These are phyloP conservation scores for Wickerhamiella vanderwaltii DNA, from an alignment of 805 yeast genomes.

Conservation along the genomic window DNA sequence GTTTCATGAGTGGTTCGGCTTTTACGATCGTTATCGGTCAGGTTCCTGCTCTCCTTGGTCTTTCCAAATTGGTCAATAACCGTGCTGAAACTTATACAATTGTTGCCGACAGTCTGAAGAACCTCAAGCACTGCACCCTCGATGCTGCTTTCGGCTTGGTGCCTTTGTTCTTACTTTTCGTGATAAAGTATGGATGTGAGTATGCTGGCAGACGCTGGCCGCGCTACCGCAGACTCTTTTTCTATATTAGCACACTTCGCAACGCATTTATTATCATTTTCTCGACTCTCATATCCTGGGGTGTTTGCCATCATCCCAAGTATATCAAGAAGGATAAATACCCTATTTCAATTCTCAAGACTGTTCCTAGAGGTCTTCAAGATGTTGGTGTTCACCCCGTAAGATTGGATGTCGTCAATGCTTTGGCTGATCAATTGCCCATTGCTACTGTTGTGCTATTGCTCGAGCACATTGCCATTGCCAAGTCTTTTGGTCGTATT, in stretches of 20 bases:
- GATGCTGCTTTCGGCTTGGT: constrained; percentile 88
- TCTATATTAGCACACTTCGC: constrained; percentile 65
- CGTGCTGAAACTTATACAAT: constrained; percentile 59
- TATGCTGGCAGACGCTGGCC: constrained; percentile 54
- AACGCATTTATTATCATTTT: constrained; percentile 71
- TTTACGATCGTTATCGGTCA: constrained; percentile 73
- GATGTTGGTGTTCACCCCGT: constrained; percentile 62
- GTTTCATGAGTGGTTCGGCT: constrained; percentile 93
- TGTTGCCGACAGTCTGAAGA: constrained; percentile 57
- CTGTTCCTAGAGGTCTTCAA: constrained; percentile 70
- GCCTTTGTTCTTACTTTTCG: constrained; percentile 55
- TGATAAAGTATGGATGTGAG: constrained; percentile 55
- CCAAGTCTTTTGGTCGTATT: constrained; percentile 86
- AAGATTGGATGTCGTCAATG: constrained; percentile 45
- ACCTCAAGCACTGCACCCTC: constrained; percentile 51
- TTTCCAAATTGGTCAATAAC: constrained; percentile 49
- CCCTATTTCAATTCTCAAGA: constrained; percentile 54
- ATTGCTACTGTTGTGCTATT: constrained; percentile 72
- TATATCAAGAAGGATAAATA: constrained; percentile 30
- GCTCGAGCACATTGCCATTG: constrained; percentile 84
- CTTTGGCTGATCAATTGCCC: constrained; percentile 68
- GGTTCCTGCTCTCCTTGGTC: constrained; percentile 78
- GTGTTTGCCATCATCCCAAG: constrained; percentile 43
- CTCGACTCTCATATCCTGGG: constrained; percentile 75
- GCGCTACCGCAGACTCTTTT: constrained; percentile 42